These are phyloP conservation scores for Myxozyma udenii DNA, from an alignment of 805 yeast genomes.

Conservation along the genomic window DNA sequence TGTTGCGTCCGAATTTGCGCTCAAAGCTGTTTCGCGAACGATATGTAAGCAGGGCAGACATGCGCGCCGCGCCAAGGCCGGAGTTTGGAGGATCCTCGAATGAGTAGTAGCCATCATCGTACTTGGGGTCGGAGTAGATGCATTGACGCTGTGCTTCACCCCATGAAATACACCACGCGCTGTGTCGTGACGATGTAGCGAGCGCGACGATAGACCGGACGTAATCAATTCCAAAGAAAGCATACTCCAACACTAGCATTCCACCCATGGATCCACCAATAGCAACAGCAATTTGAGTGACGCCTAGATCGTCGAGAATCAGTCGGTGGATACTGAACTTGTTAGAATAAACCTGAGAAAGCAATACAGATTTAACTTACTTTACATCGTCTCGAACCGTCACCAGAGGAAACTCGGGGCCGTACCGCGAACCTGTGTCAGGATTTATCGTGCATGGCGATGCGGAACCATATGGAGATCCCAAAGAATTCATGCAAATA, in stretches of 20 bases:
- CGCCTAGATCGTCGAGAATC: conserved; percentile 75
- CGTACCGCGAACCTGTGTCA: conserved; percentile 72
- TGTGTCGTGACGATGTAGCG: conserved; percentile 91
- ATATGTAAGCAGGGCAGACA: conserved; percentile 92
- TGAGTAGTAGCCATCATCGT: conserved; percentile 81
- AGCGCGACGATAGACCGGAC: conserved; percentile 73
- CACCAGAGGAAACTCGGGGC: conserved; percentile 92
- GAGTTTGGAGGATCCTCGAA: conserved; percentile 74
- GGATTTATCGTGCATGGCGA: conserved; percentile 84
- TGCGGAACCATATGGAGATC: conserved; percentile 94
- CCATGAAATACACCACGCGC: conserved; percentile 99
- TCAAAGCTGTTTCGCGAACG: conserved; percentile 91
- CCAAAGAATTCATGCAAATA: conserved; percentile 86
- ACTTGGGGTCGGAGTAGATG: conserved; percentile 91
- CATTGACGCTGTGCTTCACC: conserved; percentile 97
- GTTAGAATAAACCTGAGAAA: background rate
- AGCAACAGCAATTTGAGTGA: conserved; percentile 74
- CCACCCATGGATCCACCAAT: conserved; percentile 99
- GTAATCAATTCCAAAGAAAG: conserved; percentile 63
- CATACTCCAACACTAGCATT: conserved; percentile 88
- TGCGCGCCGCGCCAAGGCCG: conserved; percentile 94
- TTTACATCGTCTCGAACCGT: conserved; percentile 88
- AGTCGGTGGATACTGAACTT: conserved; percentile 57
- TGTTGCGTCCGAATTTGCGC: conserved; percentile 80
- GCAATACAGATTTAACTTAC: conserved; percentile 5